These are phyloP conservation scores for Saccharomyces hybrid DNA, from an alignment of 1,139 yeast genomes.

Conservation along the genomic window DNA sequence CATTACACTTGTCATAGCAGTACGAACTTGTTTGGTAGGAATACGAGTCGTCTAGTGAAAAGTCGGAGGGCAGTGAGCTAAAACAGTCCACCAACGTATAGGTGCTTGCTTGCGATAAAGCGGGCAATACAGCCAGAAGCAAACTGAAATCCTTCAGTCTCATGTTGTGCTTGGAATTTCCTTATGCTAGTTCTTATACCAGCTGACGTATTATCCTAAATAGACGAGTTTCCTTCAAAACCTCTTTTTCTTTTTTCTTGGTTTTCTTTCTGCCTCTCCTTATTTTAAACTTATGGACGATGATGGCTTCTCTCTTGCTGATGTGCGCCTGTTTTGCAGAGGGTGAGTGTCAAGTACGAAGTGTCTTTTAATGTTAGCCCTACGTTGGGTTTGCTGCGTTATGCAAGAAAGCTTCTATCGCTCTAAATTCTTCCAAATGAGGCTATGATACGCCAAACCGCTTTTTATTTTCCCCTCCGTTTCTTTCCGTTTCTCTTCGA, in stretches of 20 bases:
- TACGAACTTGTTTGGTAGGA: slow-evolving; percentile 40
- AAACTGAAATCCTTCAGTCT: not conserved
- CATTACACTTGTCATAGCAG: slow-evolving; percentile 40
- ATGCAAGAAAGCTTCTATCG: not conserved
- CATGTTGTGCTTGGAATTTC: not conserved
- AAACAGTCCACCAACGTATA: slow-evolving; percentile 28
- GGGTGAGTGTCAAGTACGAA: not conserved
- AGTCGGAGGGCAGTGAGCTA: slow-evolving; percentile 34
- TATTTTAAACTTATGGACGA: not conserved
- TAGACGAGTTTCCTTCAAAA: not conserved
- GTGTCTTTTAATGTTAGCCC: not conserved
- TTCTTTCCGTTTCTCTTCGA: too few relatives aligned
- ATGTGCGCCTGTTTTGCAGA: not conserved
- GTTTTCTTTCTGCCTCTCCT: not conserved
- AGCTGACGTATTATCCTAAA: not conserved
- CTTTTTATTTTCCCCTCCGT: not conserved
- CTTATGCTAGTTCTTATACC: not conserved
- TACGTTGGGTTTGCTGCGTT: not conserved
- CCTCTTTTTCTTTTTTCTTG: not conserved
- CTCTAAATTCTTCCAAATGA: not conserved
- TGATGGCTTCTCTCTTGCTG: not conserved
- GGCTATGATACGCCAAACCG: slow-evolving; percentile 1
- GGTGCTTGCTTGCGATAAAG: slow-evolving; percentile 3
- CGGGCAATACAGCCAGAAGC: not conserved
- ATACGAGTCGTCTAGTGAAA: slow-evolving; percentile 33